Evolutionary conservation across 768 basidiomycete species (phyloP).

Genomic region (Roridomyces roridus): DNA sequence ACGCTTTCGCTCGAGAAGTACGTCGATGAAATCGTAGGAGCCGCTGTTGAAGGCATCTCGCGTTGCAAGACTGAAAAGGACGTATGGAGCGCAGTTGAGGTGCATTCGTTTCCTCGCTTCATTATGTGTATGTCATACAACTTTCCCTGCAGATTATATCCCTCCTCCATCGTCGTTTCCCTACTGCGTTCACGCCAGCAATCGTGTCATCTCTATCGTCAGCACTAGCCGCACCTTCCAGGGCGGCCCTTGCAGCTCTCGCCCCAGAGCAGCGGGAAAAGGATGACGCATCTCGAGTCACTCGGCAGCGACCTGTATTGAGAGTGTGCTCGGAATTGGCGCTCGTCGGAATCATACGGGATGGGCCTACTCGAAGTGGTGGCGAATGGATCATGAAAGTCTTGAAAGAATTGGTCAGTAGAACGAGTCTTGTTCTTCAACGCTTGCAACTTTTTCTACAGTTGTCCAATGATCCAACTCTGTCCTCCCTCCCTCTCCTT

Average conservation of each 20-base stretch:
- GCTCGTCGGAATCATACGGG: slow-evolving; percentile 82
- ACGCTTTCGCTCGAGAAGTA: slow-evolving; percentile 93
- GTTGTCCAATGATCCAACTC: slow-evolving; percentile 87
- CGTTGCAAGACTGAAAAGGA: slow-evolving; percentile 95
- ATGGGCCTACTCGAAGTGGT: slow-evolving; percentile 71
- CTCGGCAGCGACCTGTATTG: slow-evolving; percentile 84
- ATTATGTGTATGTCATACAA: slow-evolving; percentile 1
- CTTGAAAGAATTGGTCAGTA: slow-evolving; percentile 83
- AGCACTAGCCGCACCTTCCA: slow-evolving; percentile 65
- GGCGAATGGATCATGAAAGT: slow-evolving; percentile 92
- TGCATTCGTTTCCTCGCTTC: slow-evolving; percentile 38
- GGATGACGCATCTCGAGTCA: slow-evolving; percentile 81
- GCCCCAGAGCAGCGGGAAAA: slow-evolving; percentile 87
- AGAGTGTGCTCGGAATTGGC: slow-evolving; percentile 91
- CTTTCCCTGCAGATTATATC: slow-evolving; percentile 73
- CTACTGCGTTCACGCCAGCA: slow-evolving; percentile 76
- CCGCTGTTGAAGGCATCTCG: slow-evolving; percentile 81
- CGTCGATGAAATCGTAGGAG: slow-evolving; percentile 90
- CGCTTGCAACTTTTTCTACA: slow-evolving; percentile 39
- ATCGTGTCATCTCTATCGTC: slow-evolving; percentile 65
- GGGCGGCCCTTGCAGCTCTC: slow-evolving; percentile 59
- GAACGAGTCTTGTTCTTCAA: neutral
- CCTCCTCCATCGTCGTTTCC: slow-evolving; percentile 86
- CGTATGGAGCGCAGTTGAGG: slow-evolving; percentile 91
- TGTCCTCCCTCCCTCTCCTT: slow-evolving; percentile 89